A percentile compares a stretch with the other conserved stretches of the same genome.
Evolutionary conservation across 2,329 filamentous ascomycete species (phyloP).

Genomic region (Trichoderma oligosporum): DNA sequence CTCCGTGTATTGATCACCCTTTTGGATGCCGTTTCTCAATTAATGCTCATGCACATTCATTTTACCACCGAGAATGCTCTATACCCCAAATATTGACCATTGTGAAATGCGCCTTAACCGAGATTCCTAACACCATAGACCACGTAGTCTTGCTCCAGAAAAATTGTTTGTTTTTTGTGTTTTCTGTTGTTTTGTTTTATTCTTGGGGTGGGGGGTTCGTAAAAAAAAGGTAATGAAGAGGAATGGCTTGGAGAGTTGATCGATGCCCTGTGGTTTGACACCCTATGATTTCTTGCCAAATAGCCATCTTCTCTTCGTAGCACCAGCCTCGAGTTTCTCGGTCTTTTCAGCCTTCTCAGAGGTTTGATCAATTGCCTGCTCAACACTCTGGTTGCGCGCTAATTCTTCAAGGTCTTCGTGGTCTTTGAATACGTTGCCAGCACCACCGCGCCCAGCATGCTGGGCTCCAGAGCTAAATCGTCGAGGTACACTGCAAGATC

Average conservation of each 20-base stretch:
- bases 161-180: no score
- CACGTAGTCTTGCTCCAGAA: no score
- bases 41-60: background rate
- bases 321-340: conserved; percentile 20
- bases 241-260: no score
- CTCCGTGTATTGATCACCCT: background rate
- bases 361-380: conserved; percentile 35
- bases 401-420: conserved; percentile 36
- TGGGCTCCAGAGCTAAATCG: conserved; percentile 56
- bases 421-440: conserved; percentile 63
- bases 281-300: conserved; percentile 11
- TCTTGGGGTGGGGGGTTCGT: no score
- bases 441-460: conserved; percentile 71
- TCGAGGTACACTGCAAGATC: conserved; percentile 46
- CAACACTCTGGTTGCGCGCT: conserved; percentile 29
- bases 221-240: no score
- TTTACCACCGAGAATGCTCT: conserved; percentile 3
- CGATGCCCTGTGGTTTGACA: background rate
- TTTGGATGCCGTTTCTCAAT: conserved; percentile 8
- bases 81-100: background rate
- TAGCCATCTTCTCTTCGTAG: conserved; percentile 10
- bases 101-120: background rate
- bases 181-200: no score
- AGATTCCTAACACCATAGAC: background rate
- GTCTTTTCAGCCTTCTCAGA: conserved; percentile 16